Evolutionary conservation across 495 filamentous ascomycete species (phyloP), one percentile per base, ranked within the genome.

Genomic region (Astrothelium subdiscretum): DNA sequence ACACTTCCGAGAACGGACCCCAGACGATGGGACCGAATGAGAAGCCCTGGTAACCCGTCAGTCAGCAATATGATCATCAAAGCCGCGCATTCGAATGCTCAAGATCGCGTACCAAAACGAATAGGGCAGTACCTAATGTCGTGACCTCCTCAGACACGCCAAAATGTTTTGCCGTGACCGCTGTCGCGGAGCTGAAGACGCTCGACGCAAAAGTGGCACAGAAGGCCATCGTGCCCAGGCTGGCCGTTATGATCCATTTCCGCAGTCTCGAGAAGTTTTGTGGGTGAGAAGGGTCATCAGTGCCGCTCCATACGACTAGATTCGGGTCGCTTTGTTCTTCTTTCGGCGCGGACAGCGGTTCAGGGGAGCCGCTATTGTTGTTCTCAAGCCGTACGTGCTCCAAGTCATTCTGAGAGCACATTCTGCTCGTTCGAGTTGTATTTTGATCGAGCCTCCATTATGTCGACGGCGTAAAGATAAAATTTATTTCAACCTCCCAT

Each of bases 1-100:
- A 81, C 12, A 82, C 66, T 64, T 86, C 83, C 10, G 81, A 82
- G 2, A 82, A 48, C 3, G 83, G 84, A 3, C 78, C 82, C 74
- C 77, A 87, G 31, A 79, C 57, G 6, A 81, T 60, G 26, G 83
- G 83, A 20, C 82, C 83, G 15, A 81, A 32, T 59, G 65, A 22
- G 62, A 54, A 26, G n/a, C 24, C 24, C 6, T 8, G 18, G 18
- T 8, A 10, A n/a, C n/a, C n/a, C 18, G 13, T n/a, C 42, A 20
- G 20, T 38, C 20, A 48, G 42, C 18, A 11, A 48, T 48, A n/a
- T 15, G 15, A 38, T 15, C 35, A 38, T 26, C 20, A 44, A 42
- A 12, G 11, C 6, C 31, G 26, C 29, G 27, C 8, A 27, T 31
- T 54, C 51, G 18, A 26, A 57, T 12, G 43, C 65, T 29, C n/a